Evolutionary conservation across 2,329 filamentous ascomycete species (phyloP), one percentile per base, ranked within the genome.

Genomic region (Celoporthe dispersa): DNA sequence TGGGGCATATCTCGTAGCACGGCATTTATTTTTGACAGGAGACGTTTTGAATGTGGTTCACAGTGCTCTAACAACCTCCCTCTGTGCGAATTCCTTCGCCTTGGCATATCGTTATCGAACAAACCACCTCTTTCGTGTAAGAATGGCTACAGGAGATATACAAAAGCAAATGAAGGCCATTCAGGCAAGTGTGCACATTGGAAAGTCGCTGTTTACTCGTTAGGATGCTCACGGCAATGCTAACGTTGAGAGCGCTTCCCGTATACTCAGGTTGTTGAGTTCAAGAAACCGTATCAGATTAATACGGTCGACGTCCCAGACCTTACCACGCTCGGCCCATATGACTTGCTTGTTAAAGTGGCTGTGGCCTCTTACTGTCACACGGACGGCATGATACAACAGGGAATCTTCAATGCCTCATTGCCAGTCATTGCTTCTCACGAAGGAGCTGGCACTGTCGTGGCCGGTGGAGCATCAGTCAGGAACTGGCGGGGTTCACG

Each of bases 281-380:
- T 80, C 81, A 83, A 88, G 73, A 80, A 84, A 72, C 87, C 87
- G 7, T 89, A 90, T 77, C 75, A 83, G 65, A 79, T 90, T 70
- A 82, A 82, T 73, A 78, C 80, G 22, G 77, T 89, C 41, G 80
- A 83, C 16, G 82, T 85, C 0, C 87, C 87, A 8, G 81, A 84
- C 0, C 86, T 86, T 11, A 76, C 77, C 11, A 68, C 77, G 22
- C 83, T 88, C 22, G 77, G 78, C 5, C 81, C 84, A 0, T 74
- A 85, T 73, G 88, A 90, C 72, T 79, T 91, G n/a, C 83, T 90
- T 48, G 81, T 90, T 74, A 88, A 87, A 76, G 80, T 88, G 66
- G 87, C 86, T 68, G 86, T 87, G 22, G 87, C 86, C 12, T 88
- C 86, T 1, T 84, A 89, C 75, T 90, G 88, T 79, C 88, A 91